Evolutionary conservation across 495 filamentous ascomycete species (phyloP).

Genomic region (Aspergillus hancockii): DNA sequence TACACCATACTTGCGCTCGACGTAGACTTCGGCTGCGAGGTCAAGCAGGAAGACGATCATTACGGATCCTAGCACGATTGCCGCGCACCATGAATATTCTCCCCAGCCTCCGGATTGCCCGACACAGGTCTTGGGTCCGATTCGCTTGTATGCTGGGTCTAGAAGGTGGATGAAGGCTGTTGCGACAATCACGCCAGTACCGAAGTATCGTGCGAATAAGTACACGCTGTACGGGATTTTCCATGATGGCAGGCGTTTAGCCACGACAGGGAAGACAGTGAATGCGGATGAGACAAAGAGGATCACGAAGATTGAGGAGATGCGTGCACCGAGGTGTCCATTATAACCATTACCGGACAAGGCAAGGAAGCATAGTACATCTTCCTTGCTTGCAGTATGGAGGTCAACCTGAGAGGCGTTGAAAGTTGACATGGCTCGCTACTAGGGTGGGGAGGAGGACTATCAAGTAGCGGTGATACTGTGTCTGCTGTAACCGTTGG

Average conservation of each 20-base stretch:
- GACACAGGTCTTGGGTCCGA: conserved; percentile 52
- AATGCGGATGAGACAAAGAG: conserved; percentile 36
- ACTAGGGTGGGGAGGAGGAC: background rate
- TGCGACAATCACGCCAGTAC: conserved; percentile 68
- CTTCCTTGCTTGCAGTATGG: conserved; percentile 29
- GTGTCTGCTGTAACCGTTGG: background rate
- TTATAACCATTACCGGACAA: conserved; percentile 40
- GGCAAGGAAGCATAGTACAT: conserved; percentile 37
- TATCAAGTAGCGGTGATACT: background rate
- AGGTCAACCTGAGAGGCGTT: conserved; percentile 36
- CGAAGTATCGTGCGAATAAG: conserved; percentile 72
- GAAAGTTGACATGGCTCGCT: conserved; percentile 24
- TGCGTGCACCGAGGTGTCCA: conserved; percentile 40
- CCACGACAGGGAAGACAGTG: conserved; percentile 63
- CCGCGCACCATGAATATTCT: conserved; percentile 41
- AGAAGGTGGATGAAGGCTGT: conserved; percentile 64
- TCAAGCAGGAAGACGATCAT: conserved; percentile 40
- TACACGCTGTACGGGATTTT: conserved; percentile 63
- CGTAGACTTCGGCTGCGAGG: conserved; percentile 48
- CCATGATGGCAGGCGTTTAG: conserved; percentile 52
- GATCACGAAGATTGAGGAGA: conserved; percentile 46
- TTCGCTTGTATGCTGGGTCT: conserved; percentile 52
- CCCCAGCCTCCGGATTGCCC: conserved; percentile 51
- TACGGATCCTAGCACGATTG: conserved; percentile 33
- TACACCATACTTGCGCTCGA: conserved; percentile 49